Base-by-base conservation (phyloP, 1,284 basidiomycete genomes). In the Rhodotorula mucilaginosa region DNA sequence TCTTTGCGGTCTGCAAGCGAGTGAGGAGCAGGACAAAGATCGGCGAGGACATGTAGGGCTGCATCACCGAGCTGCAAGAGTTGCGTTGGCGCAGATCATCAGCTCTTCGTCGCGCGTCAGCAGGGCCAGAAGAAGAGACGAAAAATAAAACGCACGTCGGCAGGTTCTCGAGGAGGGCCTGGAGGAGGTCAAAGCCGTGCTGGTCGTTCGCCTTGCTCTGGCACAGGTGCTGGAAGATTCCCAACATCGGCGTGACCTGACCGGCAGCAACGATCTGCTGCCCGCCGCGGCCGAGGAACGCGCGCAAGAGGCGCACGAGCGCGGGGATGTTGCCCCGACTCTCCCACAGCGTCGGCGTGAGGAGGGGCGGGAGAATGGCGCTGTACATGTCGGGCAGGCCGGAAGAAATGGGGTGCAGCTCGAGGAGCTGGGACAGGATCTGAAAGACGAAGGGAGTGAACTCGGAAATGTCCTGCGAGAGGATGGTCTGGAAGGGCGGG, bases 401-500 rank as follows among this genome's bases (percentile, higher is more conserved):
- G 52, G 74, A 78, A 8, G 83, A 80, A 26, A 47, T 16, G 0
- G 83, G 82, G 78, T 96, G 94, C 15, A 93, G 84, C 76, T 95
- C 92, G 51, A 99, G 88, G 86, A 99, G 93, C 81, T 99, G 96
- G 0, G 94, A 91, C 47, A 98, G 87, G 76, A 99, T 88, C 80
- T 99, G 97, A 86, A 99, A 98, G 64, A 93, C 91, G 80, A 96
- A 99, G 2, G 96, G 96, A 65, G 97, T 90, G 80, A 97, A 99
- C 83, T 98, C 96, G 75, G 92, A 89, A 44, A 98, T 93, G 76
- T 99, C 96, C 78, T 93, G 88, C 76, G 93, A 88, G 6, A 99
- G 82, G 79, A 98, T 94, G 72, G 89, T 81, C 13, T 91, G 94
- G 79, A 97, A 95, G 0, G 92, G 91, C 0, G 88, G 89, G 79